Percentiles rank a stretch among this genome's conserved stretches.
phyloP scores from a whole-genome alignment of 176 grass and related monocot genomes.

The Oryza glumipatula region DNA sequence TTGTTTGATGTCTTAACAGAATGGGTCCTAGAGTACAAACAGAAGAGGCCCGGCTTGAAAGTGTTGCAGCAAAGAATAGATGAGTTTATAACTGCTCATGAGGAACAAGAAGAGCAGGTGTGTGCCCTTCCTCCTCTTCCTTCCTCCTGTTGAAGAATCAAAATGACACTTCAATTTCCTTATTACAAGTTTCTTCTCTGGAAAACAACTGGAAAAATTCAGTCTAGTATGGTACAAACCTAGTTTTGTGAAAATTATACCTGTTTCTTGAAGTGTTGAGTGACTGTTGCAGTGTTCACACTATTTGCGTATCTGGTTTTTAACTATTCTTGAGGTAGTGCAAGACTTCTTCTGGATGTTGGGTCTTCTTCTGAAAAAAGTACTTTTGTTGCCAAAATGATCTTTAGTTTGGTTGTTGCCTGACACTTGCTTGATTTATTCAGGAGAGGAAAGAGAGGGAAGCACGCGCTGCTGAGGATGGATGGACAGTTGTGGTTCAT shows the following conservation, averaged over 20 bases:
- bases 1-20: conserved; percentile 49
- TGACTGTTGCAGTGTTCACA: background rate
- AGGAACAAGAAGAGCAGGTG: conserved; percentile 84
- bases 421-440: conserved; percentile 40
- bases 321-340: conserved; percentile 23
- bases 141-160: conserved; percentile 6
- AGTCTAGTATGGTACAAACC: background rate
- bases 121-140: background rate
- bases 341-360: background rate
- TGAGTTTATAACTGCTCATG: conserved; percentile 82
- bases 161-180: background rate
- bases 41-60: conserved; percentile 70
- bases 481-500: conserved; percentile 96
- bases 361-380: too few species aligned
- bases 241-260: background rate
- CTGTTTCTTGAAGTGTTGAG: background rate
- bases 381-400: background rate
- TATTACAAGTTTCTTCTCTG: conserved; percentile 23
- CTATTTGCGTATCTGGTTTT: background rate
- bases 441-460: conserved; percentile 95
- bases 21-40: conserved; percentile 84
- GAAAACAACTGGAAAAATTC: background rate
- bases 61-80: conserved; percentile 85
- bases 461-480: conserved; percentile 64
- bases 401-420: background rate